These are phyloP conservation scores for Neonectria coccinea DNA, from an alignment of 2,329 filamentous ascomycete species.

Conservation along the genomic window DNA sequence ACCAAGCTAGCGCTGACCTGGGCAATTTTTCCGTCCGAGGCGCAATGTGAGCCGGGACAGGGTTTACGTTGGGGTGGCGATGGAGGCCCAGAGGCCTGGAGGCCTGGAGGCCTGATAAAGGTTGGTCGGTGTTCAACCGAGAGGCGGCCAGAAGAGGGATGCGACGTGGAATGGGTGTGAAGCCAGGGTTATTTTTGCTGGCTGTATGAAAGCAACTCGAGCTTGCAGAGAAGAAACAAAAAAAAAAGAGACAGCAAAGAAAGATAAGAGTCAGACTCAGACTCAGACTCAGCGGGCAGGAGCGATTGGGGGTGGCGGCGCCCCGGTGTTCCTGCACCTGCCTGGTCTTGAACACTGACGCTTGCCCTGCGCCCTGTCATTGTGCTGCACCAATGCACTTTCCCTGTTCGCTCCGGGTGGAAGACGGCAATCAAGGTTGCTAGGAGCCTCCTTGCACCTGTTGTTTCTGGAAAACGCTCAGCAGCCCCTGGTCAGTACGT, in stretches of 20 bases:
- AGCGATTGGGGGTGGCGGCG: constrained; percentile 25
- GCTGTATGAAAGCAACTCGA: neutral
- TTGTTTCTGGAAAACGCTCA: constrained; percentile 34
- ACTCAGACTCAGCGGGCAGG: constrained; percentile 7
- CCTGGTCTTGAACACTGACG: neutral
- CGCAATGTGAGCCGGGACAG: constrained; percentile 11
- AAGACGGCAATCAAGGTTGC: neutral
- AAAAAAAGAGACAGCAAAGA: neutral
- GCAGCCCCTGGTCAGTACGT: constrained; percentile 13
- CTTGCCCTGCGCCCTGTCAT: constrained; percentile 2
- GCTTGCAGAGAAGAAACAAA: neutral
- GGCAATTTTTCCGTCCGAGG: constrained; percentile 7
- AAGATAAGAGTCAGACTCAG: constrained; percentile 1
- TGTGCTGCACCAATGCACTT: constrained; percentile 1
- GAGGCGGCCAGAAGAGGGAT: neutral
- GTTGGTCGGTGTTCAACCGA: neutral
- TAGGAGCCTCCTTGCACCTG: constrained; percentile 23
- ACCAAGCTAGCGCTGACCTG: constrained; percentile 11
- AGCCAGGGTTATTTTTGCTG: neutral
- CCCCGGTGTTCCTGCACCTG: constrained; percentile 31
- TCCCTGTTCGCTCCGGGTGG: neutral
- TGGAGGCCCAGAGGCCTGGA: neutral
- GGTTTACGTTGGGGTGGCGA: neutral
- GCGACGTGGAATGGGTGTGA: constrained; percentile 1
- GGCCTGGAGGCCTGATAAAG: neutral